Conservation (phyloP, 2,329 filamentous ascomycete genomes). For the Nothophaeocryptopus gaeumannii region DNA sequence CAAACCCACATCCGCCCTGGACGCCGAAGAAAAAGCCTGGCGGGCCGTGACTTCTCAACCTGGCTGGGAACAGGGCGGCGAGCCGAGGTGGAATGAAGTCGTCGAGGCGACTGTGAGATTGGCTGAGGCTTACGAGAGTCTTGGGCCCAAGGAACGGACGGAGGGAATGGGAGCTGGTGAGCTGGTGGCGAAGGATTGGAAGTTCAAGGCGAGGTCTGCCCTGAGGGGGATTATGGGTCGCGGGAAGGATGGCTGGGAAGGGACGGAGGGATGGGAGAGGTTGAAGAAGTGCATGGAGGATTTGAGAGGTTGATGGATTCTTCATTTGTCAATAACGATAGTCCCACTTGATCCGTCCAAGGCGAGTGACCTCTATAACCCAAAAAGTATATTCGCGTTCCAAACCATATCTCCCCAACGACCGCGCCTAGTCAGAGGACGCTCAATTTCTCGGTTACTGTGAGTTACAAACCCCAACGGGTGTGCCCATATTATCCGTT, state of each 20-base stretch:
- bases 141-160: slow-evolving; percentile 50
- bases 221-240: slow-evolving; percentile 79
- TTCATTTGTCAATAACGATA: not conserved
- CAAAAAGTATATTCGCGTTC: no score
- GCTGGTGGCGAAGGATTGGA: slow-evolving; percentile 76
- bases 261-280: slow-evolving; percentile 63
- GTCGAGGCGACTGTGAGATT: slow-evolving; percentile 77
- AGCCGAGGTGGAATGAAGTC: slow-evolving; percentile 66
- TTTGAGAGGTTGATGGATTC: slow-evolving; percentile 34
- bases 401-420: no score
- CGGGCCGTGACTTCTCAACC: slow-evolving; percentile 62
- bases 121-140: slow-evolving; percentile 78
- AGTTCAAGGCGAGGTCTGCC: slow-evolving; percentile 81
- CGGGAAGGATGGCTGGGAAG: slow-evolving; percentile 80
- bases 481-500: no score
- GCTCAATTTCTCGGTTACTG: no score
- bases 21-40: slow-evolving; percentile 88
- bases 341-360: no score
- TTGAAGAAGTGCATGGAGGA: slow-evolving; percentile 51
- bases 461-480: no score
- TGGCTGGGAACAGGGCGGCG: slow-evolving; percentile 53
- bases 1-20: slow-evolving; percentile 69
- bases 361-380: no score
- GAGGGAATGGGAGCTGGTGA: slow-evolving; percentile 55
- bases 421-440: no score